A percentile compares a stretch with the other conserved stretches of the same genome.
phyloP scores from a whole-genome alignment of 2,329 filamentous ascomycete species.

The Arthroderma sp. region DNA sequence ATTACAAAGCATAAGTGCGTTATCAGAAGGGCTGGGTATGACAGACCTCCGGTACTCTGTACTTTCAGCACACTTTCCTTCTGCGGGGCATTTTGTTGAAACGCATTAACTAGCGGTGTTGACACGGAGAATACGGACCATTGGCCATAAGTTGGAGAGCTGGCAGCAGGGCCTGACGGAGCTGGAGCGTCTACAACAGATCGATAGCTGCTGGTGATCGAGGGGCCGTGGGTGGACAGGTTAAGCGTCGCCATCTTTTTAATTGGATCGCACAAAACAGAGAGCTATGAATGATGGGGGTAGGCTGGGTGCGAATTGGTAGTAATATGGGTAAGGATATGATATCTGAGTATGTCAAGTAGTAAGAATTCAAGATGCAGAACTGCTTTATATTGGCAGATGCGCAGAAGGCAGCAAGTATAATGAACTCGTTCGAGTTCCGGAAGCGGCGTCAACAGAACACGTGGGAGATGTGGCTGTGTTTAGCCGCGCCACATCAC shows the following conservation, averaged over 20 bases:
- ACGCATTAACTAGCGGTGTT: conserved; percentile 81
- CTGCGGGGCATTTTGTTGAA: conserved; percentile 63
- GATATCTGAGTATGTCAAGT: no score
- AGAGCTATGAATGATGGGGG: no score
- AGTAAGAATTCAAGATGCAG: no score
- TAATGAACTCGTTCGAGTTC: no score
- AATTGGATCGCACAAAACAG: no score
- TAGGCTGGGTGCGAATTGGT: no score
- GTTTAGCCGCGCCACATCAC: no score
- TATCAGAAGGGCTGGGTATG: background rate
- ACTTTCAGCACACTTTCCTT: conserved; percentile 97
- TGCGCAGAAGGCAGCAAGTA: no score
- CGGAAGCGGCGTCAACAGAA: no score
- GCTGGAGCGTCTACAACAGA: conserved; percentile 50
- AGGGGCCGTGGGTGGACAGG: conserved; percentile 64
- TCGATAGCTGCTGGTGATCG: conserved; percentile 65
- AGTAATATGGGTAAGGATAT: no score
- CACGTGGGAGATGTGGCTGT: no score
- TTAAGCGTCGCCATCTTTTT: conserved; percentile 62
- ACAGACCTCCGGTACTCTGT: conserved; percentile 70
- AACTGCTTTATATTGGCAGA: no score
- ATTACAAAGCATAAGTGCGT: background rate
- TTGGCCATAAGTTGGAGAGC: conserved; percentile 71
- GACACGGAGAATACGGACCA: conserved; percentile 94
- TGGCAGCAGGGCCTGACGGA: conserved; percentile 43